Percentiles rank a stretch among this genome's conserved stretches.
Conservation (phyloP, 139 green algal genomes). For the Edaphochlamys debaryana region DNA sequence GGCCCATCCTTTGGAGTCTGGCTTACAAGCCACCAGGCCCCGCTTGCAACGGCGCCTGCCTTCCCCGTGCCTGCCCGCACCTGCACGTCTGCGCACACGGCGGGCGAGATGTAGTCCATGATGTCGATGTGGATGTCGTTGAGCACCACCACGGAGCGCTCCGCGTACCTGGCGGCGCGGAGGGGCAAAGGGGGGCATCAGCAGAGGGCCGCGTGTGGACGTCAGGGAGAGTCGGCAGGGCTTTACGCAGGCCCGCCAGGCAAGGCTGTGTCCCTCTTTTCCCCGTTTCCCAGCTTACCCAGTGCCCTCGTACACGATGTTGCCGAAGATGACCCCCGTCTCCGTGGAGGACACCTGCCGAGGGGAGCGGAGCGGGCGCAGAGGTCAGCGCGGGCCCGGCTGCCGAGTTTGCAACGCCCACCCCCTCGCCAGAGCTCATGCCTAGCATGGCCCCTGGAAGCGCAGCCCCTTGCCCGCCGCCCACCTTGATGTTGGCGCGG, state of each 20-base stretch:
- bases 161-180: constrained; percentile 13
- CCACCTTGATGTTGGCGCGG: constrained; percentile 95
- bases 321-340: constrained; percentile 99
- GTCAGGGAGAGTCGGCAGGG: too few species aligned
- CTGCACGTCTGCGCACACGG: constrained; percentile 90
- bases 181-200: not conserved
- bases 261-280: too few species aligned
- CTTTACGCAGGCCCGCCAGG: too few species aligned
- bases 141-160: constrained; percentile 93
- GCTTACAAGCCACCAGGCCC: too few species aligned
- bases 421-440: too few species aligned
- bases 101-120: constrained; percentile 99
- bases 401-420: too few species aligned
- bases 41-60: too few species aligned
- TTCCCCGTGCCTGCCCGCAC: too few species aligned
- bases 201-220: too few species aligned
- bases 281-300: constrained; percentile 43
- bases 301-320: constrained; percentile 97
- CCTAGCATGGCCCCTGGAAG: too few species aligned
- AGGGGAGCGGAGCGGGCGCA: not conserved
- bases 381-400: not conserved
- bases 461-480: not conserved
- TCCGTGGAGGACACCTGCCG: constrained; percentile 94
- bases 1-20: too few species aligned
- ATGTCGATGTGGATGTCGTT: constrained; percentile 99